phyloP scores from a whole-genome alignment of 2,329 filamentous ascomycete species.

The Colletotrichum phormii region DNA sequence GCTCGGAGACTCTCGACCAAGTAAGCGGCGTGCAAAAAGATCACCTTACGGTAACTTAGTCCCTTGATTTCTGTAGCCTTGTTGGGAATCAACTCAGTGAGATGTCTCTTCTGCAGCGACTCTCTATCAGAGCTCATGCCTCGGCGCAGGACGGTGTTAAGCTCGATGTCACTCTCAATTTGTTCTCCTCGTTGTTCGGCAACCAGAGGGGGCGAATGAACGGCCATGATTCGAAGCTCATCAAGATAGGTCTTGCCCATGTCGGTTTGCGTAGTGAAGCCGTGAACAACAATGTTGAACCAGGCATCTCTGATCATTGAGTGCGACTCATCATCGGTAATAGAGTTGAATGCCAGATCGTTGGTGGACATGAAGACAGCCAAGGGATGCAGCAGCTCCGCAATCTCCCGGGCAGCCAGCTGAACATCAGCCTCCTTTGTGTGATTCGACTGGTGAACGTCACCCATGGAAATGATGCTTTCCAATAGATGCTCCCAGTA shows the following conservation, averaged over 20 bases:
- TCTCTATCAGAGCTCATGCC: slow-evolving; percentile 86
- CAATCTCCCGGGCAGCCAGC: slow-evolving; percentile 87
- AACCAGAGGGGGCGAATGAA: slow-evolving; percentile 88
- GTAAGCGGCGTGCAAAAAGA: slow-evolving; percentile 92
- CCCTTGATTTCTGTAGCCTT: slow-evolving; percentile 83
- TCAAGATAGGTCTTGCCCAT: slow-evolving; percentile 78
- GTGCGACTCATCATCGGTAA: slow-evolving; percentile 75
- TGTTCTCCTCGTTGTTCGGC: slow-evolving; percentile 90
- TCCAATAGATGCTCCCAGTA: slow-evolving; percentile 89
- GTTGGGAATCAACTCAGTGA: slow-evolving; percentile 79
- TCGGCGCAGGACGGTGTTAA: slow-evolving; percentile 91
- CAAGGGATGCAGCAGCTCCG: slow-evolving; percentile 87
- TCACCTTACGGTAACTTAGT: slow-evolving; percentile 88
- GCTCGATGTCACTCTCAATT: slow-evolving; percentile 94
- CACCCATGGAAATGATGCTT: slow-evolving; percentile 89
- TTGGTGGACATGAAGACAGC: slow-evolving; percentile 82
- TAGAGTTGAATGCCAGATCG: slow-evolving; percentile 61
- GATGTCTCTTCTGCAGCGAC: slow-evolving; percentile 81
- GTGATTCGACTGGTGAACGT: slow-evolving; percentile 80
- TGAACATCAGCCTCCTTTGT: slow-evolving; percentile 83
- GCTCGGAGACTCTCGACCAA: slow-evolving; percentile 90
- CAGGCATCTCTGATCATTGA: slow-evolving; percentile 88
- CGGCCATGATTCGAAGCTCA: slow-evolving; percentile 86
- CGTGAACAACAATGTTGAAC: slow-evolving; percentile 98
- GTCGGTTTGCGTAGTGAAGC: slow-evolving; percentile 81